These are phyloP conservation scores for Metarhizium rileyi DNA, from an alignment of 2,329 filamentous ascomycete genomes.

Conservation along the genomic window DNA sequence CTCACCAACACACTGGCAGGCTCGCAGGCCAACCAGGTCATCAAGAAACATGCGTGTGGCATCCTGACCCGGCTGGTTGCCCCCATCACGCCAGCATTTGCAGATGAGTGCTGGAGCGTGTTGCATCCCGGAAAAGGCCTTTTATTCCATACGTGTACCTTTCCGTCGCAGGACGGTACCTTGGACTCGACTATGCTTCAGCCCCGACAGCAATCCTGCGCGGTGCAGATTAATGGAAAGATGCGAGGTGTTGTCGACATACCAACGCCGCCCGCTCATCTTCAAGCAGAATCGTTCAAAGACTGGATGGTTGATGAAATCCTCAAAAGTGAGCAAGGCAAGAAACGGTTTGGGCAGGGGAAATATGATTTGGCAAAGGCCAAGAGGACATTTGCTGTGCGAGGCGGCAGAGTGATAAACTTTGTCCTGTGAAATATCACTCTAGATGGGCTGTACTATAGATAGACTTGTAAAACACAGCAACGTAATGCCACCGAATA, in stretches of 20 bases:
- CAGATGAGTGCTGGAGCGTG: constrained; percentile 69
- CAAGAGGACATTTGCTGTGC: constrained; percentile 58
- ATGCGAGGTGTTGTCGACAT: constrained; percentile 59
- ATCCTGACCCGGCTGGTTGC: constrained; percentile 63
- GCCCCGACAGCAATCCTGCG: constrained; percentile 43
- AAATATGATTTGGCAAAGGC: constrained; percentile 37
- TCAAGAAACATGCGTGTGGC: constrained; percentile 41
- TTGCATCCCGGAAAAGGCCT: constrained; percentile 33
- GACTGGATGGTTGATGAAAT: constrained; percentile 55
- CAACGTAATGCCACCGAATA: not conserved
- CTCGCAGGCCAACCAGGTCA: constrained; percentile 26
- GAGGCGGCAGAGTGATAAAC: constrained; percentile 61
- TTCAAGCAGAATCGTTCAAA: constrained; percentile 36
- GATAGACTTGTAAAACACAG: constrained; percentile 1
- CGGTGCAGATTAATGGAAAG: constrained; percentile 76
- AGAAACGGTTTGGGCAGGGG: constrained; percentile 40
- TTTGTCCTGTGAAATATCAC: constrained; percentile 45
- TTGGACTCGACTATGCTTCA: constrained; percentile 38
- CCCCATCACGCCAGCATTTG: constrained; percentile 69
- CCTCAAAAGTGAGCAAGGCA: constrained; percentile 50
- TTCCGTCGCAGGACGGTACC: constrained; percentile 48
- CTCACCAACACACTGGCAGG: constrained; percentile 61
- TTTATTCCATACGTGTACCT: constrained; percentile 39
- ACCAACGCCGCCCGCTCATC: constrained; percentile 33
- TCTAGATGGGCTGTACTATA: constrained; percentile 4